A percentile compares a stretch with the other conserved stretches of the same genome.
These are phyloP conservation scores for Trichoderma sp. DNA, from an alignment of 2,329 filamentous ascomycete genomes.

Conservation along the genomic window DNA sequence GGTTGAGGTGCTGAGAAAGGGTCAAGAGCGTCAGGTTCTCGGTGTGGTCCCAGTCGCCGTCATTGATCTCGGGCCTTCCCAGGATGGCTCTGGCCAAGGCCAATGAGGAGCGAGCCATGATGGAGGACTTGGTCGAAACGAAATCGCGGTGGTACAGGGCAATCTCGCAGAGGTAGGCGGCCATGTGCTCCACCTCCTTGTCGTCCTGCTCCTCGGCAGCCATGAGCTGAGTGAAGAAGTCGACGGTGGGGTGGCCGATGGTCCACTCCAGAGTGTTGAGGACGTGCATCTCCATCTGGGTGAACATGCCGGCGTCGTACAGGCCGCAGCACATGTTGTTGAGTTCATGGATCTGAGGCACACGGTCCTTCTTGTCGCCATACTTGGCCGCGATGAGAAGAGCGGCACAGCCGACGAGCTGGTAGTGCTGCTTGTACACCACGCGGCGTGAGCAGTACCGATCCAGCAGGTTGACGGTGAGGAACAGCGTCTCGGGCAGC, in stretches of 20 bases:
- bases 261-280: slow-evolving; percentile 96
- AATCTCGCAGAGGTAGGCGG: slow-evolving; percentile 91
- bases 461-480: slow-evolving; percentile 94
- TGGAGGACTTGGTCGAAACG: slow-evolving; percentile 86
- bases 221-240: slow-evolving; percentile 88
- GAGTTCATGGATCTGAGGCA: slow-evolving; percentile 94
- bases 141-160: slow-evolving; percentile 96
- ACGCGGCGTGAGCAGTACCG: slow-evolving; percentile 97
- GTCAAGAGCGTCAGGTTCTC: slow-evolving; percentile 67
- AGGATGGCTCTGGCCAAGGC: slow-evolving; percentile 86
- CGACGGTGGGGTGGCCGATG: slow-evolving; percentile 93
- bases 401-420: slow-evolving; percentile 93
- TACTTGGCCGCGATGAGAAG: slow-evolving; percentile 98
- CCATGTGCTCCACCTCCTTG: slow-evolving; percentile 90
- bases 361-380: slow-evolving; percentile 96
- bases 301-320: slow-evolving; percentile 99
- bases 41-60: slow-evolving; percentile 74
- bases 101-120: slow-evolving; percentile 85
- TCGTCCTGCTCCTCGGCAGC: slow-evolving; percentile 78
- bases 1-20: slow-evolving; percentile 61
- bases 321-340: slow-evolving; percentile 99
- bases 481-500: slow-evolving; percentile 90
- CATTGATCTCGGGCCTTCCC: slow-evolving; percentile 72
- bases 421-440: slow-evolving; percentile 99
- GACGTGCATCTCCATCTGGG: slow-evolving; percentile 99